Conservation (phyloP, 176 grass and related monocot species). For the Puccinellia tenuiflora region DNA sequence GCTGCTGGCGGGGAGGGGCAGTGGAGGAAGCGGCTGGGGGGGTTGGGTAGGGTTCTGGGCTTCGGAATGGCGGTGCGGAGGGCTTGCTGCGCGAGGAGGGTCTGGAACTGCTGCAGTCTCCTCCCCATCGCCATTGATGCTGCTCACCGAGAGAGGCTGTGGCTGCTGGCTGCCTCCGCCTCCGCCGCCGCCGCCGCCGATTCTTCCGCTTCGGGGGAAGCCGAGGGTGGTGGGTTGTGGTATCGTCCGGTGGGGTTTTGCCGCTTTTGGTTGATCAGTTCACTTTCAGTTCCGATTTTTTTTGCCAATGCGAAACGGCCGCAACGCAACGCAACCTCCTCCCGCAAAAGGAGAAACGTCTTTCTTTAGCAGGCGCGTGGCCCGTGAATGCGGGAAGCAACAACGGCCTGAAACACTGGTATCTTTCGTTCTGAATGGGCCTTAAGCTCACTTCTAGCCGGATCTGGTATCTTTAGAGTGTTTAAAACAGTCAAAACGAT, state of each 20-base stretch:
- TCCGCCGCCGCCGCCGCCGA: not conserved
- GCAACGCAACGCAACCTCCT: not conserved
- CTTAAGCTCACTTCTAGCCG: too few relatives aligned
- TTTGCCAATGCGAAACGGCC: too few relatives aligned
- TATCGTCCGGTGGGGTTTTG: not conserved
- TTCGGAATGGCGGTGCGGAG: not conserved
- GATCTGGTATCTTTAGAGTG: too few relatives aligned
- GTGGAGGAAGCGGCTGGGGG: slow-evolving; percentile 9
- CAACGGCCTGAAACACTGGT: too few relatives aligned
- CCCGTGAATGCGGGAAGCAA: too few relatives aligned
- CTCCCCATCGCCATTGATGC: slow-evolving; percentile 22
- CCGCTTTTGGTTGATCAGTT: not conserved
- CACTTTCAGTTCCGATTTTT: not conserved
- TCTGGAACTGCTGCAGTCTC: slow-evolving; percentile 19
- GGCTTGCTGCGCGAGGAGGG: slow-evolving; percentile 21
- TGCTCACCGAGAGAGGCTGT: not conserved
- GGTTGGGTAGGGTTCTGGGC: slow-evolving; percentile 11
- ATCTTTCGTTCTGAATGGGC: too few relatives aligned
- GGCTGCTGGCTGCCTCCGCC: not conserved
- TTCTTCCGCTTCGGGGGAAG: not conserved
- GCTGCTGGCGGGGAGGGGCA: not conserved
- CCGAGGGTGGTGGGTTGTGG: not conserved
- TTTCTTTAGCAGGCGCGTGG: too few relatives aligned
- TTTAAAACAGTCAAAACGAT: too few relatives aligned
- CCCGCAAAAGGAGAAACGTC: not conserved